Conservation (phyloP, 1,284 basidiomycete species). For the Cutaneotrichosporon dermatis region DNA sequence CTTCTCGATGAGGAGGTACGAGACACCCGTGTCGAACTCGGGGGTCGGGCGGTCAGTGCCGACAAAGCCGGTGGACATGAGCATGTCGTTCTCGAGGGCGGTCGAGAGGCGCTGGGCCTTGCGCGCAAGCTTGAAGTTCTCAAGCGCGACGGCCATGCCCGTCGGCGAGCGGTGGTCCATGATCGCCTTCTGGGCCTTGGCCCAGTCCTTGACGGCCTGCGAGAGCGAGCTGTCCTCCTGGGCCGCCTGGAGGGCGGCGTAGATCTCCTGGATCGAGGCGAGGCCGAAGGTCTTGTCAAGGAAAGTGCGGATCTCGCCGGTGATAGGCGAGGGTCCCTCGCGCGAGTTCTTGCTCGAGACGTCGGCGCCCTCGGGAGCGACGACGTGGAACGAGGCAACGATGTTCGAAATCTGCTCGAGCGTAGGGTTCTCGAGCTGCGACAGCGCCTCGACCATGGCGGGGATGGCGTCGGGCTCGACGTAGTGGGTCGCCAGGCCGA, state of each 20-base stretch:
- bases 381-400: constrained; percentile 25
- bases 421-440: constrained; percentile 38
- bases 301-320: constrained; percentile 63
- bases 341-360: constrained; percentile 58
- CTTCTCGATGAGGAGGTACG: constrained; percentile 67
- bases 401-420: constrained; percentile 25
- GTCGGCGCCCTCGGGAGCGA: constrained; percentile 53
- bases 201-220: constrained; percentile 64
- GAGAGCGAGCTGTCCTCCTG: constrained; percentile 45
- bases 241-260: constrained; percentile 56
- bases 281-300: constrained; percentile 74
- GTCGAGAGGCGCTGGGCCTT: constrained; percentile 58
- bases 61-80: constrained; percentile 36
- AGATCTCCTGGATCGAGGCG: constrained; percentile 64
- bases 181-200: constrained; percentile 61
- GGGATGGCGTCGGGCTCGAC: constrained; percentile 71
- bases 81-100: constrained; percentile 61
- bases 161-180: constrained; percentile 77
- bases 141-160: constrained; percentile 80
- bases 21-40: constrained; percentile 79
- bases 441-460: constrained; percentile 54
- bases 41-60: constrained; percentile 59
- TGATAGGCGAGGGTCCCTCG: constrained; percentile 58
- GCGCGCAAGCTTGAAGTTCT: constrained; percentile 68
- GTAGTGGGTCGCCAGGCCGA: constrained; percentile 87